These are phyloP conservation scores for Exophiala sp. DNA, from an alignment of 2,329 filamentous ascomycete genomes.

Conservation along the genomic window DNA sequence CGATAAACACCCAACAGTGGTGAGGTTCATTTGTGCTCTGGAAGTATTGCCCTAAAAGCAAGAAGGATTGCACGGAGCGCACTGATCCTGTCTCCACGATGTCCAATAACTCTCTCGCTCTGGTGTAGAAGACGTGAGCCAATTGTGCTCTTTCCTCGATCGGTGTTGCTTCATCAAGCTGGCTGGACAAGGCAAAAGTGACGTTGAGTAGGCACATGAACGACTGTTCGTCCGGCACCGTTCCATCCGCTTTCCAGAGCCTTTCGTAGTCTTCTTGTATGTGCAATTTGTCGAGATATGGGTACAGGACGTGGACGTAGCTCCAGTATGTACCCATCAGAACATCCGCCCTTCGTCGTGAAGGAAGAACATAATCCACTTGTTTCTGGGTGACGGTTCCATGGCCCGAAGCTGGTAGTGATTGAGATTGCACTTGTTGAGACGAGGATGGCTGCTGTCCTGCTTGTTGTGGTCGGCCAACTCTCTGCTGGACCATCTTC, in stretches of 20 bases:
- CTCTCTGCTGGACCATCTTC: conserved; percentile 12
- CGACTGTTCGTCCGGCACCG: conserved; percentile 41
- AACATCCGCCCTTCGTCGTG: conserved; percentile 44
- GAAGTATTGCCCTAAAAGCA: conserved; percentile 49
- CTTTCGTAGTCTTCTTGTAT: conserved; percentile 41
- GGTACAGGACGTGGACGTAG: conserved; percentile 47
- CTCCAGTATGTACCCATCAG: conserved; percentile 48
- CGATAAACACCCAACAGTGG: conserved; percentile 51
- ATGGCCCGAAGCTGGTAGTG: conserved; percentile 26
- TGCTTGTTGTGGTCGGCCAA: background rate
- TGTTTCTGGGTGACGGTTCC: conserved; percentile 16
- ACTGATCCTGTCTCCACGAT: conserved; percentile 44
- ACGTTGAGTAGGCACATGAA: conserved; percentile 47
- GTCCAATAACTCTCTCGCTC: conserved; percentile 43
- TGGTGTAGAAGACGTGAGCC: conserved; percentile 42
- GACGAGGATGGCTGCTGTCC: background rate
- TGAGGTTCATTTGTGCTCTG: conserved; percentile 49
- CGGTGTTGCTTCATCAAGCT: conserved; percentile 42
- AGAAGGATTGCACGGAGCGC: conserved; percentile 46
- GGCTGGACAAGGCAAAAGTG: conserved; percentile 47
- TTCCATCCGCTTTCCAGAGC: conserved; percentile 39
- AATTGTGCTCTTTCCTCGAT: conserved; percentile 40
- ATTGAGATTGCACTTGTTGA: background rate
- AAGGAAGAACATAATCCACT: conserved; percentile 42
- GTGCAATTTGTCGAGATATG: conserved; percentile 40